Evolutionary conservation across 192 early-diverging fungal species (phyloP).

Genomic region (Diversispora eburnea): DNA sequence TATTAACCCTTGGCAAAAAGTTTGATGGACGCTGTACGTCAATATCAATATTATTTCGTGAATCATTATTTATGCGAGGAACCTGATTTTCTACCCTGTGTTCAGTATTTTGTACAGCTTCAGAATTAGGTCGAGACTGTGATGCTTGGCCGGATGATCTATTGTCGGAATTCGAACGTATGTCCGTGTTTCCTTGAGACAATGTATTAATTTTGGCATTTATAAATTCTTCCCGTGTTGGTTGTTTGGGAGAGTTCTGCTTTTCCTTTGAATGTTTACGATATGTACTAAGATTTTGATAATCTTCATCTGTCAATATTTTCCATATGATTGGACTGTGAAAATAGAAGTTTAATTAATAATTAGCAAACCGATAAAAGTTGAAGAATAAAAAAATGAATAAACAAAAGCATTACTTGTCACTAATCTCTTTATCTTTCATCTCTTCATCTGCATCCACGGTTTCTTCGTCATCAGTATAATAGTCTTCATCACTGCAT

Average conservation of each 20-base stretch:
- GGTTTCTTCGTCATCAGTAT: background rate
- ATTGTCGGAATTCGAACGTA: background rate
- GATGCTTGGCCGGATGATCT: background rate
- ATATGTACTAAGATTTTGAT: conserved; percentile 4
- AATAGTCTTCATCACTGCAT: conserved; percentile 16
- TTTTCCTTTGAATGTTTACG: conserved; percentile 8
- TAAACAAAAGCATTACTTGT: too few relatives aligned
- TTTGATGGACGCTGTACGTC: background rate
- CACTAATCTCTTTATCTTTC: background rate
- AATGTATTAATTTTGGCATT: background rate
- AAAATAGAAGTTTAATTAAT: background rate
- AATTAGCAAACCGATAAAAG: background rate
- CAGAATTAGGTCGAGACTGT: background rate
- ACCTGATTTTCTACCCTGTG: background rate
- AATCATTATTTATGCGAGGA: background rate
- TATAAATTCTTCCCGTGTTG: background rate
- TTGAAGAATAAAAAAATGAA: background rate
- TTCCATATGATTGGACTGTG: conserved; percentile 1
- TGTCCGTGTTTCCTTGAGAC: background rate
- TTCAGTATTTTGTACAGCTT: background rate
- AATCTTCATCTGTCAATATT: conserved; percentile 10
- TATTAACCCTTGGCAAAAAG: background rate
- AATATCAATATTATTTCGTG: background rate
- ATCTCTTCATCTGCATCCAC: background rate
- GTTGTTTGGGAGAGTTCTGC: background rate